phyloP scores from a whole-genome alignment of 106 monocot genomes.

The Apostasia shenzhenica region DNA sequence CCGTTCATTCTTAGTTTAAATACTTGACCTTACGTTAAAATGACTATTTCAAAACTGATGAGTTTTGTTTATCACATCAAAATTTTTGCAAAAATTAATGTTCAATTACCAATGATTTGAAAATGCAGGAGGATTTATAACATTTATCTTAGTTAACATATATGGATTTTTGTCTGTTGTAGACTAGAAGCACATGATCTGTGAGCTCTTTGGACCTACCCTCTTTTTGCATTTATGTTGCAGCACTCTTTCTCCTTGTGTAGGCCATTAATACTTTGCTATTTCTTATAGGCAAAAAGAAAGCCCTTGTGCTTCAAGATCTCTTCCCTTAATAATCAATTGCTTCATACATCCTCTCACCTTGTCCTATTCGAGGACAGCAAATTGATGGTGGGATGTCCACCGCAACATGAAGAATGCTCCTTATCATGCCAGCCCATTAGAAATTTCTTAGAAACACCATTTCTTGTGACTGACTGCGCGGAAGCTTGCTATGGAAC shows the following conservation, averaged over 20 bases:
- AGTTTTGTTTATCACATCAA: too few species aligned
- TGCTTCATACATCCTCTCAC: conserved; percentile 31
- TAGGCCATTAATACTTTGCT: not conserved
- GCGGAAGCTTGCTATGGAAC: not conserved
- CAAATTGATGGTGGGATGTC: not conserved
- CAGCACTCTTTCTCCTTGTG: not conserved
- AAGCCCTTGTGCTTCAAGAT: conserved; percentile 55
- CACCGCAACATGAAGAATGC: conserved; percentile 13
- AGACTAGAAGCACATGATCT: not conserved
- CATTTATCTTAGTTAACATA: too few species aligned
- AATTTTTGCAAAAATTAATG: too few species aligned
- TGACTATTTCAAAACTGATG: too few species aligned
- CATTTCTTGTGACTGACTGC: not conserved
- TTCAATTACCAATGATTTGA: too few species aligned
- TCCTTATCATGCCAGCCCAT: conserved; percentile 40
- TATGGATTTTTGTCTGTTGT: too few species aligned
- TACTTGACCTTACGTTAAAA: too few species aligned
- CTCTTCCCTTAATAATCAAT: conserved; percentile 33
- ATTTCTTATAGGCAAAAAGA: conserved; percentile 67
- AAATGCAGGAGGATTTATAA: too few species aligned
- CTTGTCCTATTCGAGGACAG: not conserved
- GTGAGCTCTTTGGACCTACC: not conserved
- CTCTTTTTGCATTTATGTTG: not conserved
- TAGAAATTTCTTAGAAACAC: conserved; percentile 48
- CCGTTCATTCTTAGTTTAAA: too few species aligned